Conservation (phyloP, 306 rosid genomes). For the Canavalia gladiata region DNA sequence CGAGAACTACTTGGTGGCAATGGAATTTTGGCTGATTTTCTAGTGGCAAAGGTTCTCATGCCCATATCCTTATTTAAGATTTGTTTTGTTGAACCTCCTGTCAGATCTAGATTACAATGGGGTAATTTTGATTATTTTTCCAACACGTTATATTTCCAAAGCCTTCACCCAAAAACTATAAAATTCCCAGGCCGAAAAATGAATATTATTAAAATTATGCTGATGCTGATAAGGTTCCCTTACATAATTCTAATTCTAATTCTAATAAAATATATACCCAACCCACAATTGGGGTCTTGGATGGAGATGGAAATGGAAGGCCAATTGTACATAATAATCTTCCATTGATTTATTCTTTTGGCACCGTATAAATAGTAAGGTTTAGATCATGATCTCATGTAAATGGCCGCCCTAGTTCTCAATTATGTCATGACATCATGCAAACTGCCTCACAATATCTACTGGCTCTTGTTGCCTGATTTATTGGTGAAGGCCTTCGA, state of each 20-base stretch:
- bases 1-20: slow-evolving; percentile 97
- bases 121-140: neutral
- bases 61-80: slow-evolving; percentile 24
- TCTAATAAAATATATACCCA: neutral
- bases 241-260: too few relatives aligned
- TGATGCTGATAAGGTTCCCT: neutral
- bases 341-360: neutral
- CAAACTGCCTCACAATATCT: neutral
- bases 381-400: neutral
- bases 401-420: neutral
- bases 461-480: neutral
- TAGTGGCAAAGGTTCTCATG: slow-evolving; percentile 81
- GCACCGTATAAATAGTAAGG: neutral
- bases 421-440: neutral
- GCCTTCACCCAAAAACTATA: neutral
- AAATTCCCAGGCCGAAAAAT: neutral
- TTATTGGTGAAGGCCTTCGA: slow-evolving; percentile 1
- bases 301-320: slow-evolving; percentile 28
- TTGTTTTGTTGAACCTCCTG: slow-evolving; percentile 25
- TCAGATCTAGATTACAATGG: slow-evolving; percentile 1
- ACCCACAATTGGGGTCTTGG: slow-evolving; percentile 5
- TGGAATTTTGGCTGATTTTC: slow-evolving; percentile 88
- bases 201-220: neutral
- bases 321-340: neutral
- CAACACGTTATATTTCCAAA: neutral